Evolutionary conservation across 345 rosid species (phyloP), one percentile per base, ranked within the genome.

Genomic region (Syzygium oleosum): DNA sequence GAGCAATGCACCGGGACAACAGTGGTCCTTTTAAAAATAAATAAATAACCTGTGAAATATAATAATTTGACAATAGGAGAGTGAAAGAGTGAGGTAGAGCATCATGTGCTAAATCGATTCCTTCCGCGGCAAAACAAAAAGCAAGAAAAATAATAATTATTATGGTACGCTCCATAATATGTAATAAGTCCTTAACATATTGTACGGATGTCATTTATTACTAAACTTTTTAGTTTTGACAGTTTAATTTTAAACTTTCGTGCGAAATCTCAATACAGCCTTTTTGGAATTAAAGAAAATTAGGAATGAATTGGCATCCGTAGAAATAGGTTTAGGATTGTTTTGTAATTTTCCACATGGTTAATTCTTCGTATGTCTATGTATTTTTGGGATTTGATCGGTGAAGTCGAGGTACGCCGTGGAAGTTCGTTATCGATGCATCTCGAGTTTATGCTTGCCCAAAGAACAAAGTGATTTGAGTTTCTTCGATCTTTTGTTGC

Each of bases 261-360:
- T 12, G 41, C 0, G 1, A 68, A 68, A 68, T 68, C 9, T 0
- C 46, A 8, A 9, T 9, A 19, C 1, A 8, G 8, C 9, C 10
- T 0, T 31, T 31, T 2, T 6, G 6, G 46, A 43, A 43, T 43
- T 43, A 6, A 43, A 43, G 46, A 43, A 43, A 43, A 43, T 43
- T 43, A 43, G 5, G 7, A 43, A 43, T 29, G 41, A 29, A 31
- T 59, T 61, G 1, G 8, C 12, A 61, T 61, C 1, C 2, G 0
- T 9, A 8, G 17, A 68, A n/a, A n/a, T 31, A 17, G 0, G 34
- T 17, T 31, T 17, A 65, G 3, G 12, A 3, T 9, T 0, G 0
- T 10, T 68, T 1, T 3, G 46, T 34, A 34, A 34, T 31, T 29
- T 63, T 14, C 0, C n/a, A n/a, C n/a, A n/a, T n/a, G 2, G 3